Percentiles rank a stretch among this genome's conserved stretches.
Evolutionary conservation across 1,139 yeast genomes (phyloP).

Genomic region (Lodderomyces jiufengensis): DNA sequence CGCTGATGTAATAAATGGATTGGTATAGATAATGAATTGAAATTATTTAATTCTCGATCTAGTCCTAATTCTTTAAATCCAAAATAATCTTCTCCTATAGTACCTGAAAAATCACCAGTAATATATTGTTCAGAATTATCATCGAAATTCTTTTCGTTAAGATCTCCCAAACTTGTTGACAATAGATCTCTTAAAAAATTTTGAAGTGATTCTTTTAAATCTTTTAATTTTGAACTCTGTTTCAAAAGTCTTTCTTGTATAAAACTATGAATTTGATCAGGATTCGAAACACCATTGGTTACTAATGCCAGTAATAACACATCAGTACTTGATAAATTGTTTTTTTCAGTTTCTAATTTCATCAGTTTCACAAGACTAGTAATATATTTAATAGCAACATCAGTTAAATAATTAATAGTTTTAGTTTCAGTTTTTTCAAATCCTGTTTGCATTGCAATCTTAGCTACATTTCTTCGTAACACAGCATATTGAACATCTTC

Average conservation of each 20-base stretch:
- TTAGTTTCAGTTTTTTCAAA: conserved; percentile 78
- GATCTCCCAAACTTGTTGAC: conserved; percentile 76
- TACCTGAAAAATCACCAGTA: conserved; percentile 91
- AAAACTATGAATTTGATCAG: conserved; percentile 72
- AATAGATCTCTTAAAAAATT: conserved; percentile 73
- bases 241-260: conserved; percentile 70
- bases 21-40: conserved; percentile 85
- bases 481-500: conserved; percentile 61
- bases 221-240: conserved; percentile 66
- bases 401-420: conserved; percentile 79
- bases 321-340: conserved; percentile 44
- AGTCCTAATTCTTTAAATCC: conserved; percentile 93
- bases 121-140: conserved; percentile 93
- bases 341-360: conserved; percentile 66
- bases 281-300: conserved; percentile 82
- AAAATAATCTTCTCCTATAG: conserved; percentile 93
- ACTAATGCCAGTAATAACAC: conserved; percentile 59
- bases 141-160: conserved; percentile 72
- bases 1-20: conserved; percentile 82
- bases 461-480: conserved; percentile 67
- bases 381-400: conserved; percentile 77
- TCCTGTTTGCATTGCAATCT: conserved; percentile 89
- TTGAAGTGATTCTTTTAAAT: conserved; percentile 66
- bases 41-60: conserved; percentile 87
- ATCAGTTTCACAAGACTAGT: conserved; percentile 70